Evolutionary conservation across 2,329 filamentous ascomycete species (phyloP).

Genomic region (Neofusicoccum cordaticola): DNA sequence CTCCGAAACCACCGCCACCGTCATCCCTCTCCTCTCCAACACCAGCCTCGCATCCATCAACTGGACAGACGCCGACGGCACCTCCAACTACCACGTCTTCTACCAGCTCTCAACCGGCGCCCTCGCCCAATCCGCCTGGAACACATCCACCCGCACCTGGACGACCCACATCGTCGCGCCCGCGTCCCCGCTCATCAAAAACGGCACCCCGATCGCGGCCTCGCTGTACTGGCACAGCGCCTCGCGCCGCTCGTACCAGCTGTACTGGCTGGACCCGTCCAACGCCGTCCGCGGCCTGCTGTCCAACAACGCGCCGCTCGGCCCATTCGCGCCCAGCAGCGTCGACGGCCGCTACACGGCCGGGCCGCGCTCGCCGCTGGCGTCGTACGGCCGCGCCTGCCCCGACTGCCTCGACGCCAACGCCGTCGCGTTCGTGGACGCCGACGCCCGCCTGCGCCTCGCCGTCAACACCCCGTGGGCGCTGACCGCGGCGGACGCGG

Average conservation of each 20-base stretch:
- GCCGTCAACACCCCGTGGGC: neutral
- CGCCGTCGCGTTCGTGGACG: neutral
- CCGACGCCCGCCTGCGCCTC: neutral
- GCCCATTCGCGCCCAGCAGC: neutral
- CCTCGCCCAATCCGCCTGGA: conserved; percentile 2
- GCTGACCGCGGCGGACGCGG: no score
- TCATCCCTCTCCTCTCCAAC: neutral
- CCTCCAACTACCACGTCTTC: neutral
- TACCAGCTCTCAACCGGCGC: neutral
- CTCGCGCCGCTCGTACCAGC: neutral
- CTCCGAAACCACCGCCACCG: neutral
- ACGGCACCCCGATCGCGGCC: neutral
- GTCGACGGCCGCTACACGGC: neutral
- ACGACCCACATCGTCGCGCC: neutral
- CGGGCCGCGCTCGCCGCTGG: neutral
- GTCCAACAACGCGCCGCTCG: neutral
- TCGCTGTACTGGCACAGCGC: neutral
- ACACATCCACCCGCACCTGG: neutral
- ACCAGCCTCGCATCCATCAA: neutral
- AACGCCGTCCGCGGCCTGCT: neutral
- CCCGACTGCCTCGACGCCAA: neutral
- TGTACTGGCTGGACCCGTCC: neutral
- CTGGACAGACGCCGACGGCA: neutral
- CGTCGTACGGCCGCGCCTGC: conserved; percentile 2
- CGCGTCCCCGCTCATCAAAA: neutral